These are phyloP conservation scores for Crepidotus variabilis DNA, from an alignment of 768 basidiomycete species.

Conservation along the genomic window DNA sequence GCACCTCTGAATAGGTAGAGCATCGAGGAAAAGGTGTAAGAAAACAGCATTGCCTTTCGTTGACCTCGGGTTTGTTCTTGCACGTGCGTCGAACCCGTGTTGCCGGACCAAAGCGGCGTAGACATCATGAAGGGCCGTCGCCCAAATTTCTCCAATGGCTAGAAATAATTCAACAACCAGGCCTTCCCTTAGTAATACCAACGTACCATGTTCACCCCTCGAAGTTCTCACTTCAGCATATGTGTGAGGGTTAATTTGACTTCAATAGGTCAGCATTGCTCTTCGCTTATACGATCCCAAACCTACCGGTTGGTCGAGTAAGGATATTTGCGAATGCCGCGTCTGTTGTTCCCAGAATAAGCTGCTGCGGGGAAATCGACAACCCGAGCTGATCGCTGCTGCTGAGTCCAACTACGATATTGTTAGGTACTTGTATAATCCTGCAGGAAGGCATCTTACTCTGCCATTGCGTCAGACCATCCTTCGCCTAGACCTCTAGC, in stretches of 20 bases:
- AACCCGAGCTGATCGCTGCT: conserved; percentile 29
- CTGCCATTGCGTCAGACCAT: conserved; percentile 57
- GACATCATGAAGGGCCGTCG: conserved; percentile 41
- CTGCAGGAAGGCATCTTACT: conserved; percentile 20
- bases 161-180: background rate
- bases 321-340: conserved; percentile 50
- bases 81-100: conserved; percentile 3
- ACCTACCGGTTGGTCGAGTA: conserved; percentile 45
- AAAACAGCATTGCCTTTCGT: conserved; percentile 3
- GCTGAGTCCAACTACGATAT: conserved; percentile 33
- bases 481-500: conserved; percentile 69
- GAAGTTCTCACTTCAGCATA: conserved; percentile 32
- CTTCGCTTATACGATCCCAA: background rate
- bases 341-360: conserved; percentile 43
- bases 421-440: background rate
- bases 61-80: background rate
- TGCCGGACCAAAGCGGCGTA: conserved; percentile 33
- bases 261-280: background rate
- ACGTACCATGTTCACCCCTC: conserved; percentile 39
- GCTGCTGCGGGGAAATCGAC: conserved; percentile 39
- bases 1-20: background rate
- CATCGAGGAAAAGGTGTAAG: conserved; percentile 4
- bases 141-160: conserved; percentile 60
- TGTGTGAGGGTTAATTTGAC: conserved; percentile 35
- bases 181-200: conserved; percentile 4